Percentiles rank a stretch among this genome's conserved stretches.
phyloP scores from a whole-genome alignment of 1,284 basidiomycete species.

The Schizopora paradoxa region DNA sequence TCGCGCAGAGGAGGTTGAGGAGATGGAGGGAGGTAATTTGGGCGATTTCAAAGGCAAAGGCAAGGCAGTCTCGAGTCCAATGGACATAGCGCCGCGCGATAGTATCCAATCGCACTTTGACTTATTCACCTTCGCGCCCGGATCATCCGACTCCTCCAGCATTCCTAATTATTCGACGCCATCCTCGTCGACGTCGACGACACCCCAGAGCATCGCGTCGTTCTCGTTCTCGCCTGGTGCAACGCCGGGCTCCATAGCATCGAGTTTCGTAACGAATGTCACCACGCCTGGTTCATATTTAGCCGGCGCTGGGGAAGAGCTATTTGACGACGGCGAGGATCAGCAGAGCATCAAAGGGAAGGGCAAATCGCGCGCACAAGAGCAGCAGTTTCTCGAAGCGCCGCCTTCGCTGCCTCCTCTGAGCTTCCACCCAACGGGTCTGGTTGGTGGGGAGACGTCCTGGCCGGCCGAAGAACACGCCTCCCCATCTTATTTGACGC shows the following conservation, averaged over 20 bases:
- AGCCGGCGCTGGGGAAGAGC: constrained; percentile 15
- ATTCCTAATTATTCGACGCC: background rate
- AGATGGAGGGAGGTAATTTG: background rate
- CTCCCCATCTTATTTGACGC: background rate
- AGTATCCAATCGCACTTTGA: constrained; percentile 9
- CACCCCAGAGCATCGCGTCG: constrained; percentile 8
- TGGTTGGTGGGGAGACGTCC: constrained; percentile 38
- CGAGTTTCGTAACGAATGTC: constrained; percentile 11
- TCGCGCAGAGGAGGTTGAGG: background rate
- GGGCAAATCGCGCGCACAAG: constrained; percentile 30
- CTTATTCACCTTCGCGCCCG: constrained; percentile 12
- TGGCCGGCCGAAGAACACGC: constrained; percentile 30
- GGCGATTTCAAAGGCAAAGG: constrained; percentile 13
- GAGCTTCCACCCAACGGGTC: constrained; percentile 47
- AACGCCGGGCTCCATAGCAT: background rate
- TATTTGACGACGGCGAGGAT: background rate
- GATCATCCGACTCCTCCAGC: background rate
- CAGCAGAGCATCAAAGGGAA: constrained; percentile 49
- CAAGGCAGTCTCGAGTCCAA: constrained; percentile 15
- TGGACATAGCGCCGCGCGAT: constrained; percentile 16
- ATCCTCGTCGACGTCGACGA: constrained; percentile 11
- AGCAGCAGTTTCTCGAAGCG: too few relatives aligned
- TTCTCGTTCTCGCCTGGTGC: constrained; percentile 12
- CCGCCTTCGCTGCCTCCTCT: constrained; percentile 61
- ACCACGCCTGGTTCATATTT: constrained; percentile 13